Conservation (phyloP, 228 moss, liverwort and hornwort genomes). For the Sphagnum magellanicum region DNA sequence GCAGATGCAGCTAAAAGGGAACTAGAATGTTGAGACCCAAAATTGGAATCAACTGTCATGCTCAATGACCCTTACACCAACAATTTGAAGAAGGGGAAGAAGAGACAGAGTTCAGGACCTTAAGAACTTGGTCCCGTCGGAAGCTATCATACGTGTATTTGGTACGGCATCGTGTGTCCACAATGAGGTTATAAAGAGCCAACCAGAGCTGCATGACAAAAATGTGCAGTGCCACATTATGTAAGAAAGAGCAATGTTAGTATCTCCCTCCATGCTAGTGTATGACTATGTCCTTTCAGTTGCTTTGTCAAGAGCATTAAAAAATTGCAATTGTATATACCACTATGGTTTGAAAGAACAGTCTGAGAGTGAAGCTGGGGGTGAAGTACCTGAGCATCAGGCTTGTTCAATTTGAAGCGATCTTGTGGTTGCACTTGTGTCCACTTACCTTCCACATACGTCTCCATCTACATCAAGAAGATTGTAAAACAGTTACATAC, state of each 20-base stretch:
- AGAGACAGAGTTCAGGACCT: constrained; percentile 25
- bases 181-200: constrained; percentile 66
- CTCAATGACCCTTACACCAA: no score
- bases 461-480: constrained; percentile 42
- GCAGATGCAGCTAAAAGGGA: background rate
- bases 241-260: background rate
- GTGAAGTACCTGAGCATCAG: constrained; percentile 63
- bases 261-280: background rate
- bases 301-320: no score
- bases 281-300: no score
- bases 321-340: no score
- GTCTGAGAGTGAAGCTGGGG: background rate
- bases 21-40: no score
- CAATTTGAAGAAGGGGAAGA: background rate
- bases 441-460: constrained; percentile 86
- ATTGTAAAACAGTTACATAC: no score
- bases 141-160: constrained; percentile 74
- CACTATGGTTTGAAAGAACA: background rate
- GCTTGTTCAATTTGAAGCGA: constrained; percentile 73
- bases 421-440: constrained; percentile 40
- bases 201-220: constrained; percentile 62
- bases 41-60: no score
- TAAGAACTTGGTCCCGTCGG: constrained; percentile 60
- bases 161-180: constrained; percentile 77
- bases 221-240: background rate